These are phyloP conservation scores for Alternaria infectoria DNA, from an alignment of 2,329 filamentous ascomycete genomes.

Conservation along the genomic window DNA sequence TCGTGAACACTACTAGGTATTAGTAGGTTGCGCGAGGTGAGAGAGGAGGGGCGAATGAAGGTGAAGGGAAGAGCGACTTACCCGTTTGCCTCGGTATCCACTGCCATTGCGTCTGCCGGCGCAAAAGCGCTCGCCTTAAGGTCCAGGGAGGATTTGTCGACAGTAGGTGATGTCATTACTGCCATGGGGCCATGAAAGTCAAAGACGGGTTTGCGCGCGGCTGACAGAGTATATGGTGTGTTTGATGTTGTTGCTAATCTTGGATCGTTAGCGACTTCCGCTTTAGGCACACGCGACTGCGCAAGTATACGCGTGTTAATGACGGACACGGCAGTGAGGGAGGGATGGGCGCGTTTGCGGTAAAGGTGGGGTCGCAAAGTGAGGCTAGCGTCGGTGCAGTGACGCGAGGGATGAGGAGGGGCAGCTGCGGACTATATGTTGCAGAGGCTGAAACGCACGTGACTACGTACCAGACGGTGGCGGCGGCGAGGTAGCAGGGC, in stretches of 20 bases:
- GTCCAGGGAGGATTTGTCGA: slow-evolving; percentile 51
- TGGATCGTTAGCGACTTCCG: slow-evolving; percentile 22
- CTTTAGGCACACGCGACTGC: slow-evolving; percentile 22
- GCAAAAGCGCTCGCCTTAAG: slow-evolving; percentile 58
- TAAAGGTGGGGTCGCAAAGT: slow-evolving; percentile 17
- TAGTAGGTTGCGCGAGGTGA: slow-evolving; percentile 20
- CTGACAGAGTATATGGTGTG: slow-evolving; percentile 14
- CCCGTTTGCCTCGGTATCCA: slow-evolving; percentile 64
- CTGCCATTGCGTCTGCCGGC: slow-evolving; percentile 59
- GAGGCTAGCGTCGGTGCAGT: slow-evolving; percentile 27
- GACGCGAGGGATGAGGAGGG: slow-evolving; percentile 21
- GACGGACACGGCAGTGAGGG: slow-evolving; percentile 5
- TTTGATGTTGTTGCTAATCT: slow-evolving; percentile 19
- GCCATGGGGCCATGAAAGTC: slow-evolving; percentile 48
- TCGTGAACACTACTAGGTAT: slow-evolving; percentile 37
- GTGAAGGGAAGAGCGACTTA: slow-evolving; percentile 54
- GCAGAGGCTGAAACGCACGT: slow-evolving; percentile 44
- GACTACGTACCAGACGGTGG: slow-evolving; percentile 39
- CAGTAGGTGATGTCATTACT: slow-evolving; percentile 49
- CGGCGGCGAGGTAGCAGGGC: slow-evolving; percentile 31
- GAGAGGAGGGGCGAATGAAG: slow-evolving; percentile 13
- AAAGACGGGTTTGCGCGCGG: slow-evolving; percentile 29
- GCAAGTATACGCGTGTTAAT: slow-evolving; percentile 20
- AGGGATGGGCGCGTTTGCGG: slow-evolving; percentile 19
- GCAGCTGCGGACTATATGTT: slow-evolving; percentile 29